Evolutionary conservation across 2,329 filamentous ascomycete genomes (phyloP), one percentile per base, ranked within the genome.

Genomic region (Cercospora sesami): DNA sequence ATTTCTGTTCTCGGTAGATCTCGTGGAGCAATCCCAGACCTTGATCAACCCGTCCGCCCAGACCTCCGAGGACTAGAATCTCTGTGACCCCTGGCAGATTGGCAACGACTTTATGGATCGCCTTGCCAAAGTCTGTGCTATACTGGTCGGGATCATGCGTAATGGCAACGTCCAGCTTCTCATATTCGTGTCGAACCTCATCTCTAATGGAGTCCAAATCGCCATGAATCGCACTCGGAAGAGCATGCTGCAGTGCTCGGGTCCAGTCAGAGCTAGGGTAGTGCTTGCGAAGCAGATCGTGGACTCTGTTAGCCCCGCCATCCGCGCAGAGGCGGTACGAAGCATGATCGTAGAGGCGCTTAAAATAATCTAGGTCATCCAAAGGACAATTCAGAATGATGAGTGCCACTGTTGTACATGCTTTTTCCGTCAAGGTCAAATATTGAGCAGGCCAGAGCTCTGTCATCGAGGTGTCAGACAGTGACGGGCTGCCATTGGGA

Each of bases 31-130:
- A 89, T 66, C 92, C 93, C 59, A 99, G 85, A 1, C 91, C 94
- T 78, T 99, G 95, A 79, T 99, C 95, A 16, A 98, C 91, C 31
- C 95, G 89, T 6, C 95, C 95, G 53, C 92, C 93, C 0, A 98
- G 85, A 1, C 94, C 93, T 48, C 94, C 94, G 6, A 97, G 81
- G 42, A 91, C 89, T 12, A 97, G 84, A n/a, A 97, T 88, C 5
- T 80, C 66, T 23, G 72, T 67, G 5, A 76, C 65, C 21, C 70
- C 67, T 21, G 73, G 74, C 57, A 68, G 21, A 21, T 62, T 57
- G 26, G 69, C 62, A 89, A 85, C 80, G 85, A 90, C 72, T 79
- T 83, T 73, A 91, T 86, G 74, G 89, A 92, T 82, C n/a, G 78
- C 79, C 72, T 99, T 99, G 74, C 87, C 89, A 74, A 98, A 97